Base-by-base conservation (phyloP, 371 early-diverging fungal species). In the Circinella umbellata region DNA sequence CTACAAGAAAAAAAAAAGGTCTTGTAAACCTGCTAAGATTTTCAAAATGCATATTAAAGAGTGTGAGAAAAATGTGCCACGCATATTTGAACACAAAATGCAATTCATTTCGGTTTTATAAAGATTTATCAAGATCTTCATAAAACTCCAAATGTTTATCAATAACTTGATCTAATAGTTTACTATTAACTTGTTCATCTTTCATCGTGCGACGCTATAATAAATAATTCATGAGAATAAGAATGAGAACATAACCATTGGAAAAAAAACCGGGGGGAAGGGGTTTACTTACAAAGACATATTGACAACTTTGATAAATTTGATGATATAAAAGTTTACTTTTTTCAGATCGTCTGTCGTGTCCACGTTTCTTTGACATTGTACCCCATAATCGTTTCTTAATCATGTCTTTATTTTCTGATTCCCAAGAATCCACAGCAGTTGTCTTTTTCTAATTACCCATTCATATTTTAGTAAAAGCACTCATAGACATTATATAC, bases 231-330 rank as follows among this genome's bases (percentile, higher is more conserved):
- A 42, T 6, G 11, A 9, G 42, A 42, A 42, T 9, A 1, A 42
- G 6, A 42, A 42, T 42, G 36, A 4, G 15, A 35, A 37, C 51
- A 9, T 7, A 53, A n/a, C 11, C 53, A 3, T 39, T 42, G 42
- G 3, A 42, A 42, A 42, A 42, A 3, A 42, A 42, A 42, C 27
- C 27, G 27, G 27, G 27, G 2, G 27, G 27, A 27, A 27, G 27
- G 27, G 27, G 27, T 27, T 11, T 34, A 70, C 70, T 66, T 65
- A 70, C 70, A 46, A 70, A 64, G 9, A 70, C 61, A 36, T 65
- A 70, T 61, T 66, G 70, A 11, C 51, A 61, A n/a, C 70, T 70
- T 61, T 60, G 65, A 35, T 70, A 70, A 13, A 70, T 65, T 34
- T 70, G 70, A 18, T 66, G 70, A 18, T 49, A 66, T 7, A 60